Evolutionary conservation across 179 eudicot species (phyloP).

Genomic region (Camellia oleifera): DNA sequence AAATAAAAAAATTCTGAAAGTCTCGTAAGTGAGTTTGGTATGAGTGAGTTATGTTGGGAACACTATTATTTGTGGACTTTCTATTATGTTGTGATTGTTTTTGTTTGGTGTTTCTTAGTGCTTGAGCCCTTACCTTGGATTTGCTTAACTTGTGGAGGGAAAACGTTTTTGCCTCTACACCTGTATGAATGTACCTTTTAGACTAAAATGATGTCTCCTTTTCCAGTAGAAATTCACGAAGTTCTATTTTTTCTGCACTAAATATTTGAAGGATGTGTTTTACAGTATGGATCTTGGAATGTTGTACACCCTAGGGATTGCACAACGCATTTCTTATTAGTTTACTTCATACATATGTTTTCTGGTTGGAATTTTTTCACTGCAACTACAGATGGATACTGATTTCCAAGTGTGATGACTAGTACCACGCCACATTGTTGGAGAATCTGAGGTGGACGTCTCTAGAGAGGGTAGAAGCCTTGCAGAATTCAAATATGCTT

Average conservation of each 20-base stretch:
- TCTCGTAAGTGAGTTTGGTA: no score
- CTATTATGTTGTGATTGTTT: no score
- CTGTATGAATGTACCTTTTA: no score
- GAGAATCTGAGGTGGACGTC: conserved; percentile 76
- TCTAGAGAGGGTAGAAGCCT: conserved; percentile 69
- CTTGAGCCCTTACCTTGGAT: no score
- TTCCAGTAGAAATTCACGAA: not conserved
- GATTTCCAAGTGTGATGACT: conserved; percentile 21
- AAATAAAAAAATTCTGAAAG: no score
- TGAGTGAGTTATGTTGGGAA: no score
- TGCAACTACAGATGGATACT: conserved; percentile 7
- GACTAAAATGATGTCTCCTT: not conserved
- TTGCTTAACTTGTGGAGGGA: no score
- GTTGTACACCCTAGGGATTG: not conserved
- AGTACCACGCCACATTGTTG: conserved; percentile 72
- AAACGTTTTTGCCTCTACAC: not conserved
- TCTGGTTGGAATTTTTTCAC: not conserved
- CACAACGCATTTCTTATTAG: not conserved
- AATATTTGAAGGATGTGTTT: not conserved
- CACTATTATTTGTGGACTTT: no score
- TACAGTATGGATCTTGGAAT: no score
- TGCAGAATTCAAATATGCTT: conserved; percentile 73
- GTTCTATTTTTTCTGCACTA: not conserved
- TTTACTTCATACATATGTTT: no score
- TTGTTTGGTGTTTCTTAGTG: no score